Percentiles rank a stretch among this genome's conserved stretches.
Conservation (phyloP, 805 yeast species). For the Spathaspora hagerdaliae region DNA sequence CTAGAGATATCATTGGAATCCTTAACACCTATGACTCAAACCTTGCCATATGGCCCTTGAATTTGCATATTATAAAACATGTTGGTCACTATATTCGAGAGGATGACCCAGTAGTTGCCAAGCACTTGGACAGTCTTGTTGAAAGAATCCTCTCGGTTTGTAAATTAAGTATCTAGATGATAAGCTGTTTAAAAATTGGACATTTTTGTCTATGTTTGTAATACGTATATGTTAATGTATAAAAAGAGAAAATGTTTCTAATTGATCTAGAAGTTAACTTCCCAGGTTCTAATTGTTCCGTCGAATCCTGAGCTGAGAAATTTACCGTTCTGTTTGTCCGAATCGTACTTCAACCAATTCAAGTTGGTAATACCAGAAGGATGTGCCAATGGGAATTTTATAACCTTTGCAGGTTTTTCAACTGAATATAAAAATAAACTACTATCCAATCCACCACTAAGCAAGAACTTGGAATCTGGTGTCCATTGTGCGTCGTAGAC, state of each 20-base stretch:
- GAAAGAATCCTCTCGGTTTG: conserved; percentile 10
- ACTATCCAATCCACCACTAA: conserved; percentile 82
- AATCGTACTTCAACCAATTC: conserved; percentile 54
- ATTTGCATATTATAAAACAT: conserved; percentile 28
- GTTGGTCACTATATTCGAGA: conserved; percentile 17
- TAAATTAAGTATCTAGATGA: conserved; percentile 1
- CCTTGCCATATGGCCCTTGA: conserved; percentile 30
- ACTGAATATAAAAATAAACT: conserved; percentile 78
- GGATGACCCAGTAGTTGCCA: conserved; percentile 18
- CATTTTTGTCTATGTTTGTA: background rate
- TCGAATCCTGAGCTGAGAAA: conserved; percentile 77
- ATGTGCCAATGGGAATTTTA: conserved; percentile 76
- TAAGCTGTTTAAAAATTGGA: background rate
- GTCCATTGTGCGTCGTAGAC: conserved; percentile 80
- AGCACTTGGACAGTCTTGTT: conserved; percentile 17
- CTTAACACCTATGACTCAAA: conserved; percentile 34
- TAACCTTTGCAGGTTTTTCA: conserved; percentile 68
- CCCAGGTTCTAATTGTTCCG: conserved; percentile 77
- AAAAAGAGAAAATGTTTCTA: background rate
- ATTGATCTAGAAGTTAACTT: conserved; percentile 16
- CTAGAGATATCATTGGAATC: conserved; percentile 36
- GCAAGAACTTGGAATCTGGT: conserved; percentile 64
- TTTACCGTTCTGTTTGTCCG: conserved; percentile 19
- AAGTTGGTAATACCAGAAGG: conserved; percentile 81
- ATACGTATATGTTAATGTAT: background rate